phyloP scores from a whole-genome alignment of 2,329 filamentous ascomycete species.

The Huntiella savannae region DNA sequence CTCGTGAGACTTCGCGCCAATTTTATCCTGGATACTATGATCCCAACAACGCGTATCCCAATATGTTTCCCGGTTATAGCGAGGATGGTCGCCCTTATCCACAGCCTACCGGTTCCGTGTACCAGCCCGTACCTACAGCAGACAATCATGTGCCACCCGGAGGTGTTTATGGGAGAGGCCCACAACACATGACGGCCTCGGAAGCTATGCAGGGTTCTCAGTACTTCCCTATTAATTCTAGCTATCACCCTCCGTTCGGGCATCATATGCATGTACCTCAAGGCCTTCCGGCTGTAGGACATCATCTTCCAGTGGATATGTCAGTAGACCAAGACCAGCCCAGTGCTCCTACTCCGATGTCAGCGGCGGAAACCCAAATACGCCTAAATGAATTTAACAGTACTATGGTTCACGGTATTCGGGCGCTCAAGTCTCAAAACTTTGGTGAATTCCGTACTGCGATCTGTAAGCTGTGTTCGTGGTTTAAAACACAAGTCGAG shows the following conservation, averaged over 20 bases:
- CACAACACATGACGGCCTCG: no score
- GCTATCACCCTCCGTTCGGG: not conserved
- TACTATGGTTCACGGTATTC: not conserved
- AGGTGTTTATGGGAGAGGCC: no score
- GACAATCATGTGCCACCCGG: no score
- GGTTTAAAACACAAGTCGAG: not conserved
- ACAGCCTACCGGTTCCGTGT: no score
- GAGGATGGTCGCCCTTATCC: no score
- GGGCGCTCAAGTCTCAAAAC: not conserved
- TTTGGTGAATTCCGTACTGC: not conserved
- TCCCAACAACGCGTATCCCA: not conserved
- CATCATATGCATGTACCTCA: not conserved
- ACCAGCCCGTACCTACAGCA: no score
- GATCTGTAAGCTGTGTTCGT: not conserved
- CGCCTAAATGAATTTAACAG: not conserved
- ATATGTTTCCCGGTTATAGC: not conserved
- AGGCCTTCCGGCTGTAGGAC: no score
- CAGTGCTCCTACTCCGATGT: not conserved
- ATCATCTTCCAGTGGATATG: not conserved
- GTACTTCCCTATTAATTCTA: not conserved
- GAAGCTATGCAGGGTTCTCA: no score
- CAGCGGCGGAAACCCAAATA: not conserved
- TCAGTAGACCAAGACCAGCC: not conserved
- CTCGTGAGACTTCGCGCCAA: not conserved
- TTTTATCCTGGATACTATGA: not conserved